Evolutionary conservation across 2,329 filamentous ascomycete species (phyloP).

Genomic region (Drechslera avenae): DNA sequence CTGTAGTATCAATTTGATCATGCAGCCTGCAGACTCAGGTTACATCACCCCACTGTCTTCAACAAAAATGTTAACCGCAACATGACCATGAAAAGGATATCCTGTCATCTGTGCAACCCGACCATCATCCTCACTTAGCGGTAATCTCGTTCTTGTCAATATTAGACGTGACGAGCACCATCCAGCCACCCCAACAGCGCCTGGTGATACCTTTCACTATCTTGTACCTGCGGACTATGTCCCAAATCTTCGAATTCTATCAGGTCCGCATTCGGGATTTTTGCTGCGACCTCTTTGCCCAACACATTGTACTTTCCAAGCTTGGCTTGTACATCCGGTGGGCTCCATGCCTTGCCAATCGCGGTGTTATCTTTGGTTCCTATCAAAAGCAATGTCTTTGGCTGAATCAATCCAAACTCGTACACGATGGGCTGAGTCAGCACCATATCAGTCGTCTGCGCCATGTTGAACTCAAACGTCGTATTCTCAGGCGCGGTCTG

Average conservation of each 20-base stretch:
- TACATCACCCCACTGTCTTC: too few relatives aligned
- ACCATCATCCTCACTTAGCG: background rate
- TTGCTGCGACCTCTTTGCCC: slow-evolving; percentile 52
- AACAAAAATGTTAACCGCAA: too few relatives aligned
- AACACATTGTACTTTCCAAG: slow-evolving; percentile 59
- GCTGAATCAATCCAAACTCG: slow-evolving; percentile 55
- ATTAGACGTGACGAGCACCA: background rate
- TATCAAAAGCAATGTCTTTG: slow-evolving; percentile 57
- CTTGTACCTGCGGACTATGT: slow-evolving; percentile 61
- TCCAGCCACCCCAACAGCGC: slow-evolving; percentile 55
- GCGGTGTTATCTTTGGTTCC: slow-evolving; percentile 61
- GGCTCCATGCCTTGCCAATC: slow-evolving; percentile 59
- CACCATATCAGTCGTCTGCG: slow-evolving; percentile 61
- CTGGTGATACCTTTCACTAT: slow-evolving; percentile 55
- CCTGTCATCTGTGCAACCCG: too few relatives aligned
- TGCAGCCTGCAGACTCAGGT: background rate
- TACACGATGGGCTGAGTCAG: slow-evolving; percentile 59
- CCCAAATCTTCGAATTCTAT: slow-evolving; percentile 57
- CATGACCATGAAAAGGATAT: too few relatives aligned
- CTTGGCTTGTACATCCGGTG: slow-evolving; percentile 27
- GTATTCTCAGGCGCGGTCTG: slow-evolving; percentile 46
- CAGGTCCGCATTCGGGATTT: slow-evolving; percentile 53
- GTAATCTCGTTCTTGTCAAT: too few relatives aligned
- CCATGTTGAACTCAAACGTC: slow-evolving; percentile 56
- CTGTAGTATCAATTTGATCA: background rate